Evolutionary conservation across 768 basidiomycete genomes (phyloP).

Genomic region (Termitomyces sp.): DNA sequence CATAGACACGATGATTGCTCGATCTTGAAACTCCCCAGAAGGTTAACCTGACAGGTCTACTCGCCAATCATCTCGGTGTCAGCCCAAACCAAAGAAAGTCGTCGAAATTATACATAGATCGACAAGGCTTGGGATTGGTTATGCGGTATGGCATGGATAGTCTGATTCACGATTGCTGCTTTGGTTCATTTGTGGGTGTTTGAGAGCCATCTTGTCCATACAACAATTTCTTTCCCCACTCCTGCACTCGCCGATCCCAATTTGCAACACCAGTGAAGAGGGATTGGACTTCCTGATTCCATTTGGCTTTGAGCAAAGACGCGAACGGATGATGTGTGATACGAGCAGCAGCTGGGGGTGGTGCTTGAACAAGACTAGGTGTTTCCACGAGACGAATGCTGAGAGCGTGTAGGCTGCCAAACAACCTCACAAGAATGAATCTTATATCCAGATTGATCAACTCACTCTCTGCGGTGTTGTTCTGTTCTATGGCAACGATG

Average conservation of each 20-base stretch:
- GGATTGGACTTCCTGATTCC: constrained; percentile 56
- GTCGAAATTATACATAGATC: too few species aligned
- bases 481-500: constrained; percentile 40
- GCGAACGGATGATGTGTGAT: constrained; percentile 45
- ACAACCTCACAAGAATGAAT: background rate
- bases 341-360: constrained; percentile 52
- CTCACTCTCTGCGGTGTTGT: constrained; percentile 55
- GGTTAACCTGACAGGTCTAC: background rate
- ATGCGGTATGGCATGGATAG: background rate
- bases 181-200: background rate
- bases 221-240: constrained; percentile 44
- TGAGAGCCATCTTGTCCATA: constrained; percentile 29
- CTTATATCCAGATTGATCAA: background rate
- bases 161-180: background rate
- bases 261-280: constrained; percentile 40
- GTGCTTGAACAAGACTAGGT: constrained; percentile 43
- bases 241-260: constrained; percentile 44
- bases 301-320: constrained; percentile 47
- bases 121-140: background rate
- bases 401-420: constrained; percentile 43
- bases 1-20: too few species aligned
- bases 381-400: constrained; percentile 50
- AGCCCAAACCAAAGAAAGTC: background rate
- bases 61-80: background rate
- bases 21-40: background rate